Conservation (phyloP, 108 stramenopile genomes). For the Stephanodiscus triporus region DNA sequence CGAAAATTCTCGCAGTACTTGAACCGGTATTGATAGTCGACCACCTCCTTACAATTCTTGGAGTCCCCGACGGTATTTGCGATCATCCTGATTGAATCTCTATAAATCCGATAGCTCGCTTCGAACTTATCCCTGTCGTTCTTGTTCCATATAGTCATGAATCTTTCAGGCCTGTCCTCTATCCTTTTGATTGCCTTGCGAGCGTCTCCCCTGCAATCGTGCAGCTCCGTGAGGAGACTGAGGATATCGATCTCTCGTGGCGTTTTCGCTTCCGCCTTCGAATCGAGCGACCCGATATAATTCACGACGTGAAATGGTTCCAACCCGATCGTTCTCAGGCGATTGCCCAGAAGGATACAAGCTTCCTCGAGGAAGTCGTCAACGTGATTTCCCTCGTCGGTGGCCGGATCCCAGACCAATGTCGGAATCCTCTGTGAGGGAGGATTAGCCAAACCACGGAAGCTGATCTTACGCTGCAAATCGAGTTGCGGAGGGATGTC, state of each 20-base stretch:
- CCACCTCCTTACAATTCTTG: conserved; percentile 69
- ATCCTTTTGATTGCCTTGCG: conserved; percentile 52
- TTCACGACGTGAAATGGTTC: conserved; percentile 40
- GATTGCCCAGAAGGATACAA: conserved; percentile 49
- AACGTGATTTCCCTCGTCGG: conserved; percentile 39
- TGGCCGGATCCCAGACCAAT: conserved; percentile 70
- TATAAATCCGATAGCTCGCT: conserved; percentile 69
- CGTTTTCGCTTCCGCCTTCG: conserved; percentile 25
- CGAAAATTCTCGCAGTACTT: conserved; percentile 90
- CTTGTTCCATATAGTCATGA: conserved; percentile 61
- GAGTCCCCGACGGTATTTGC: conserved; percentile 47
- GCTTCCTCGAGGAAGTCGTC: conserved; percentile 55
- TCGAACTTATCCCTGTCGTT: conserved; percentile 73
- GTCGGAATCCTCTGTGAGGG: conserved; percentile 50
- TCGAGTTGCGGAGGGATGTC: conserved; percentile 47
- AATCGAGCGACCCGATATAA: conserved; percentile 43
- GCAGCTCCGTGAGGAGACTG: conserved; percentile 54
- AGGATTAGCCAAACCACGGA: conserved; percentile 25
- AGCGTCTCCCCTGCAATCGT: conserved; percentile 53
- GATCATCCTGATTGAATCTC: conserved; percentile 73
- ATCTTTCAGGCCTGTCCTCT: conserved; percentile 47
- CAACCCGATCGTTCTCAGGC: conserved; percentile 42
- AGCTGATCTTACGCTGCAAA: conserved; percentile 25
- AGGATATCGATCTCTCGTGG: conserved; percentile 67
- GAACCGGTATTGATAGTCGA: conserved; percentile 90